Base-by-base conservation (phyloP, 345 rosid species). In the Eutrema yunnanense region DNA sequence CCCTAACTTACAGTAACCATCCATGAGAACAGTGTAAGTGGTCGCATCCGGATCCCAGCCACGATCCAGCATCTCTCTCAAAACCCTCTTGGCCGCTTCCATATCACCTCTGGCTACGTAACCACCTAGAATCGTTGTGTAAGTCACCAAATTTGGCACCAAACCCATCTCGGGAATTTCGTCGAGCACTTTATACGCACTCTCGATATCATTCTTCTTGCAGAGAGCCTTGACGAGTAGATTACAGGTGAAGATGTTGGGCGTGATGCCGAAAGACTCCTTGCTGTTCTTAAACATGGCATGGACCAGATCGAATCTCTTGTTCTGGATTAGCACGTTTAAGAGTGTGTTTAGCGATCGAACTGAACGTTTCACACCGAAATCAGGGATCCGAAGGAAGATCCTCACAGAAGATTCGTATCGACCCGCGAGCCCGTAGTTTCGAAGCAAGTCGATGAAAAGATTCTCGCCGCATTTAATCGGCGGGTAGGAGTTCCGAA, bases 31-130 rank as follows among this genome's bases (percentile, higher is more conserved):
- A 0, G 92, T 86, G 58, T 87, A 90, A 2, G 92, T 87, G 1
- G 85, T 90, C 2, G 85, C 92, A 78, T 93, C 97, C 0, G 97
- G 97, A 49, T 83, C 69, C 98, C 94, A 93, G 10, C 96, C 96
- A 65, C 86, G 82, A 79, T 89, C 94, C 59, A 87, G 74, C 72
- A 87, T 80, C 65, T 87, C 87, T 6, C 67, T 58, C 73, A 93
- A 83, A 75, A 85, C 77, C 79, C 69, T 85, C 86, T 80, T 80
- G 3, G 88, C 96, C 19, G 83, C 77, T 55, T 68, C 84, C 86
- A 89, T 82, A 56, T 93, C 98, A 5, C 91, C 91, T 43, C 87
- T 77, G 5, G 85, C 84, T 43, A 74, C 92, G 48, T 80, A 89
- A 12, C 98, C 97, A 3, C 90, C 85, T 40, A 90, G 69, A 58